phyloP scores from a whole-genome alignment of 805 yeast genomes.

The Saturnispora mendoncae region DNA sequence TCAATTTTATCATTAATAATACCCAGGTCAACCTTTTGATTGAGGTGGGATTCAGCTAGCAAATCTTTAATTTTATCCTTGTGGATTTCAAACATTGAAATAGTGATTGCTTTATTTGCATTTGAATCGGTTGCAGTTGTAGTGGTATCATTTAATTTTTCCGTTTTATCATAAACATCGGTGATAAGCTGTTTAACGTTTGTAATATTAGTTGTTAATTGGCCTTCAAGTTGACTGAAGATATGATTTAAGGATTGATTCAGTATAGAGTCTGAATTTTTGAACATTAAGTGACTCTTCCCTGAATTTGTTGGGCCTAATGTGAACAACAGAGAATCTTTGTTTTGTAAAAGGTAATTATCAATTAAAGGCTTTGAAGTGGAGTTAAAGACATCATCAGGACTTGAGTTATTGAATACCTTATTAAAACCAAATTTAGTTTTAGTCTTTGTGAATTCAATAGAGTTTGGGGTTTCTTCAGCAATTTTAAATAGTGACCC shows the following conservation, averaged over 20 bases:
- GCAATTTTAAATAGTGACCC: constrained; percentile 15
- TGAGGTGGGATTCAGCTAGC: constrained; percentile 14
- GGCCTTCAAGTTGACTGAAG: constrained; percentile 15
- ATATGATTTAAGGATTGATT: constrained; percentile 18
- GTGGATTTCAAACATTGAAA: constrained; percentile 47
- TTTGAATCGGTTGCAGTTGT: constrained; percentile 43
- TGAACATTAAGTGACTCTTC: constrained; percentile 34
- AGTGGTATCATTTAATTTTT: constrained; percentile 41
- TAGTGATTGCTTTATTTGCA: constrained; percentile 34
- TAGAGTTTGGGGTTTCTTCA: constrained; percentile 15
- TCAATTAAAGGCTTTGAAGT: constrained; percentile 30
- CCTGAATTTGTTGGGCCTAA: constrained; percentile 50
- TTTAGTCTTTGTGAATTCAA: constrained; percentile 13
- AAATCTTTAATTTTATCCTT: constrained; percentile 39
- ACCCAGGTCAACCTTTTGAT: constrained; percentile 28
- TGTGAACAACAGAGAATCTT: constrained; percentile 38
- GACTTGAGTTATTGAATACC: constrained; percentile 12
- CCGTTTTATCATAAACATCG: constrained; percentile 3
- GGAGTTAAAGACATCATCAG: constrained; percentile 14
- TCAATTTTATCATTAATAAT: constrained; percentile 36
- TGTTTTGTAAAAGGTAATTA: constrained; percentile 21
- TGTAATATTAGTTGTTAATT: constrained; percentile 4
- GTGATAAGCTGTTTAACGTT: constrained; percentile 5
- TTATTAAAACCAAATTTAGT: not conserved
- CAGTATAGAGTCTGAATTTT: constrained; percentile 19